Base-by-base conservation (phyloP, 257 asterid species). In the Salvia hispanica region DNA sequence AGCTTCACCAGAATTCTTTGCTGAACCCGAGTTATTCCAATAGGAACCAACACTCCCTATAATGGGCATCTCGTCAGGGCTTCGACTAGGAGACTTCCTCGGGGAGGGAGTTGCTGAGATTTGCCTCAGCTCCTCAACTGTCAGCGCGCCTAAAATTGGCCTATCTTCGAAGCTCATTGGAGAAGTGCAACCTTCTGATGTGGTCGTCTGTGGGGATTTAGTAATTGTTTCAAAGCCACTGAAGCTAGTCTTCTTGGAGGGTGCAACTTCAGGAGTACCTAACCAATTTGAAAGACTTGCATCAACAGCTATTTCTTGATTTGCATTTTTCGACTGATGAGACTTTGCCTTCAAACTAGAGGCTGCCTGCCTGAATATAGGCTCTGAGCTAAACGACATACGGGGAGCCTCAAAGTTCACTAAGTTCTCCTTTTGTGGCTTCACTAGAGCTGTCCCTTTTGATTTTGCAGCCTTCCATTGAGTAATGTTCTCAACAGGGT, bases 221-320 rank as follows among this genome's bases (percentile, higher is more conserved):
- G 72, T 53, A 64, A 76, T 33, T 16, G 84, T 48, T 61, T 87
- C 91, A 42, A 50, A 74, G 55, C 82, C 83, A 67, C 74, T 68
- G 21, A 60, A 58, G 54, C 74, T 75, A 48, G 77, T 54, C 75
- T 80, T 79, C 85, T 77, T 82, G 77, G 80, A 42, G 2, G 80
- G 63, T 33, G 82, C 61, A 56, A 77, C 66, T 45, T 85, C 86
- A 10, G 88, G 81, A 16, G 91, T 78, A 79, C 31, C 72, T 79
- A 94, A 67, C 99, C 99, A 94, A 71, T 73, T 88, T 7, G 99
- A 94, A 64, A 94, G 96, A 71, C 99, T 94, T 34, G 95, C 83
- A 83, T 94, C 95, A 39, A 94, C 98, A 4, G 93, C 90, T 50
- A 84, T 66, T 64, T 83, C 95, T 74, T 77, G 83, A 67, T 72